A percentile compares a stretch with the other conserved stretches of the same genome.
These are phyloP conservation scores for Artemisia annua DNA, from an alignment of 129 eudicot species.

Conservation along the genomic window DNA sequence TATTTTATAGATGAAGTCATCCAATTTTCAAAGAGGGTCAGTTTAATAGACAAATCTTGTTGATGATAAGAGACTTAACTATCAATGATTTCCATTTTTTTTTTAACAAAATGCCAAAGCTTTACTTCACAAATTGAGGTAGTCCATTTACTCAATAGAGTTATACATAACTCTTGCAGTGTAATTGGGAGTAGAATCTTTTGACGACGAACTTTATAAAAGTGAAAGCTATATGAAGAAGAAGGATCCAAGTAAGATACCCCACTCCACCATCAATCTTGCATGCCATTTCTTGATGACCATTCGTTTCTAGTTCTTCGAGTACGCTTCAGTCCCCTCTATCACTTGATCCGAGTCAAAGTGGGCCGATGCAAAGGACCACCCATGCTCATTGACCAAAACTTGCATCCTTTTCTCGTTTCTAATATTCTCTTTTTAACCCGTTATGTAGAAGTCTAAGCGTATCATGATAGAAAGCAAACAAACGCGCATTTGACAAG, in stretches of 20 bases:
- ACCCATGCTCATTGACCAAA: background rate
- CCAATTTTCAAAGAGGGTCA: too few species aligned
- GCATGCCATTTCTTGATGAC: slow-evolving; percentile 16
- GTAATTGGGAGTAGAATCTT: too few species aligned
- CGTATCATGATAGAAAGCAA: background rate
- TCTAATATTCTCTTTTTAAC: background rate
- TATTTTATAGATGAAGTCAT: too few species aligned
- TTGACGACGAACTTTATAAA: background rate
- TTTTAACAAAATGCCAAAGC: too few species aligned
- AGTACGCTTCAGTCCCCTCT: background rate
- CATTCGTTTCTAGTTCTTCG: slow-evolving; percentile 2
- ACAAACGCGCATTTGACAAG: slow-evolving; percentile 1
- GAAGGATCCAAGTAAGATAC: background rate
- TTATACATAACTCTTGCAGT: too few species aligned
- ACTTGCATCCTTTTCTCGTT: background rate
- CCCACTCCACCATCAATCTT: background rate
- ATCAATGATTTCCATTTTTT: too few species aligned
- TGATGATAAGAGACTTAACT: too few species aligned
- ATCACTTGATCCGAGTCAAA: slow-evolving; percentile 22
- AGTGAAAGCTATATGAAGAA: background rate
- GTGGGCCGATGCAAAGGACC: slow-evolving; percentile 13
- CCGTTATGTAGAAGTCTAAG: background rate
- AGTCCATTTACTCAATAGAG: too few species aligned
- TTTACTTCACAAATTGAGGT: too few species aligned
- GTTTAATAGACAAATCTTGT: too few species aligned